Base-by-base conservation (phyloP, 208 protist genomes). In the Leishmania turanica region DNA sequence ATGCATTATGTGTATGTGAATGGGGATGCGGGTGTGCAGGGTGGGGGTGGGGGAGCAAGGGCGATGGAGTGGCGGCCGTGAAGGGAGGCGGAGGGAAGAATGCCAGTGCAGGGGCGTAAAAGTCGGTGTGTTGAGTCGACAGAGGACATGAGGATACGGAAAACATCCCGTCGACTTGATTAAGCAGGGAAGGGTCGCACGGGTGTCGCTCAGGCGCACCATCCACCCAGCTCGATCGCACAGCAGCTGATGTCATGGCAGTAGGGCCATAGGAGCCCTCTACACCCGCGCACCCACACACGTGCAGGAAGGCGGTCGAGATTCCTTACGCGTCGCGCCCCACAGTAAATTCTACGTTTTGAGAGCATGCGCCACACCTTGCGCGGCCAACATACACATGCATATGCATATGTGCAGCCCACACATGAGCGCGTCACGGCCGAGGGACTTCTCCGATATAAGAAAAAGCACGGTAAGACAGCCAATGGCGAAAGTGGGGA, bases 61-160 rank as follows among this genome's bases (percentile, higher is more conserved):
- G n/a, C 60, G 60, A 66, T 66, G 60, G 60, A 13, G n/a, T 37
- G n/a, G 60, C 27, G 60, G n/a, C 60, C 37, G 60, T 37, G 60
- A 24, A 31, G 56, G 4, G 56, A 62, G 24, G 56, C 51, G 5
- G n/a, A 31, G 60, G 11, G 24, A 37, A n/a, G n/a, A 66, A 34
- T 60, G 51, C 15, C 34, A 6, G 37, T 71, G 66, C 40, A 13
- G 21, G 17, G 31, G n/a, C 19, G 66, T 47, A 24, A 49, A 47
- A 24, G 66, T 71, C 37, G 2, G 40, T 71, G 66, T 45, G 66
- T 49, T n/a, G 69, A 80, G 72, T 75, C 74, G 62, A 37, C 8
- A 37, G 60, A 37, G 60, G 2, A 37, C 27, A 40, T 11, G 58
- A 62, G 56, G 53, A 62, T 62, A 62, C 24, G 4, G 56, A 62